Percentiles rank a stretch among this genome's conserved stretches.
These are phyloP conservation scores for Leucosporidium creatinivorum DNA, from an alignment of 768 basidiomycete species.

Conservation along the genomic window DNA sequence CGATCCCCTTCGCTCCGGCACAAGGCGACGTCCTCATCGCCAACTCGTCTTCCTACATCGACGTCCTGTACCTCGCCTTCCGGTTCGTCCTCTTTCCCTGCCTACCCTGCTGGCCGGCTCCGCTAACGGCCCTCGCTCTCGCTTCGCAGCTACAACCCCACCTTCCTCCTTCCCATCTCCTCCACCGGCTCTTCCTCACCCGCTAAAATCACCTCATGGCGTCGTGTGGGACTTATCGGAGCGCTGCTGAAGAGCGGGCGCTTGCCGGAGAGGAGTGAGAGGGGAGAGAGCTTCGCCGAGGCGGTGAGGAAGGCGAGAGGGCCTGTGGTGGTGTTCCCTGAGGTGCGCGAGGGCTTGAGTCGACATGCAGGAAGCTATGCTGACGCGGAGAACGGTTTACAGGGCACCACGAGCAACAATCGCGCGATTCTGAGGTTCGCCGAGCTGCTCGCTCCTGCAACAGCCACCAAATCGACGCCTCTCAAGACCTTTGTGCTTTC, in stretches of 20 bases:
- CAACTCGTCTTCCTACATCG: conserved; percentile 28
- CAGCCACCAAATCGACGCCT: background rate
- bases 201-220: conserved; percentile 7
- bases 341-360: conserved; percentile 14
- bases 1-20: conserved; percentile 16
- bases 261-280: background rate
- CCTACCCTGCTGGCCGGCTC: background rate
- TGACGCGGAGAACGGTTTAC: too few species aligned
- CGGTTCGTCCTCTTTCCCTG: conserved; percentile 4
- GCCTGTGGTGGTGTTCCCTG: conserved; percentile 25
- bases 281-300: conserved; percentile 12
- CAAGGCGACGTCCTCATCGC: conserved; percentile 32
- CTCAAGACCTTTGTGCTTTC: conserved; percentile 19
- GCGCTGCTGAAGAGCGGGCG: background rate
- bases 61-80: conserved; percentile 34
- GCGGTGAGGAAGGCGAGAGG: conserved; percentile 4
- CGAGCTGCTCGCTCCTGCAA: background rate
- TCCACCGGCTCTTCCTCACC: background rate
- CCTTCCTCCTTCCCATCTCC: conserved; percentile 24
- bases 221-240: background rate
- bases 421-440: conserved; percentile 28
- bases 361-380: too few species aligned
- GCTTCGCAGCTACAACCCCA: conserved; percentile 25
- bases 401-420: conserved; percentile 33
- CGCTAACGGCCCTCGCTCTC: background rate